These are phyloP conservation scores for Monilinia laxa DNA, from an alignment of 2,329 filamentous ascomycete species.

Conservation along the genomic window DNA sequence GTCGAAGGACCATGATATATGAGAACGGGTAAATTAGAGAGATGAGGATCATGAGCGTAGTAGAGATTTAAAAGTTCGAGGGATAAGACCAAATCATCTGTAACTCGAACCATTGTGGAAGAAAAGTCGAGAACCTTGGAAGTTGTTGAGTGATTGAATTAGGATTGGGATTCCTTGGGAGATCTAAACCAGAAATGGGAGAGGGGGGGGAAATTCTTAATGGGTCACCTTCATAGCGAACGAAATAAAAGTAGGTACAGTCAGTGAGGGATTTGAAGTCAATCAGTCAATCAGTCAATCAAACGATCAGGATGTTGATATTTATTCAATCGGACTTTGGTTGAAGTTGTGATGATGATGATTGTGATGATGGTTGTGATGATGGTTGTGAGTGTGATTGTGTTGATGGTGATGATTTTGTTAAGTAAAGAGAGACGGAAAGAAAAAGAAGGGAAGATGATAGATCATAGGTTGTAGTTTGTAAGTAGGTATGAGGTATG, in stretches of 20 bases:
- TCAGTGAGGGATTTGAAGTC: not conserved
- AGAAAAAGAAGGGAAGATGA: not conserved
- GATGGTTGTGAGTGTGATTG: too few relatives aligned
- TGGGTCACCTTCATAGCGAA: conserved; percentile 21
- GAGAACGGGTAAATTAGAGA: conserved; percentile 77
- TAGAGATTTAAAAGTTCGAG: conserved; percentile 83
- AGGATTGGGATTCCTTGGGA: conserved; percentile 13
- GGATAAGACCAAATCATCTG: conserved; percentile 73
- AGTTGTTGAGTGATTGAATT: conserved; percentile 30
- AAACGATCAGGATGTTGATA: not conserved
- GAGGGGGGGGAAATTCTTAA: conserved; percentile 20
- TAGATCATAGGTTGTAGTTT: too few relatives aligned
- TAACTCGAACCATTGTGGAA: conserved; percentile 77
- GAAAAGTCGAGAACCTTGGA: conserved; percentile 27
- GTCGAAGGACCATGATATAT: conserved; percentile 92
- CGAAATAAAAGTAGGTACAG: not conserved
- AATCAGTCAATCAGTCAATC: not conserved
- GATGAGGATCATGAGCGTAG: conserved; percentile 80
- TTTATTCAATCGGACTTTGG: too few relatives aligned
- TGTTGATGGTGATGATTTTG: not conserved
- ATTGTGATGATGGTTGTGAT: too few relatives aligned
- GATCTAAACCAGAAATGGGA: conserved; percentile 13
- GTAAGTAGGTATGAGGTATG: too few relatives aligned
- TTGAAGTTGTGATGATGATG: too few relatives aligned
- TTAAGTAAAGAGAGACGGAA: not conserved